Base-by-base conservation (phyloP, 768 basidiomycete genomes). In the Macrolepiota albuminosa region DNA sequence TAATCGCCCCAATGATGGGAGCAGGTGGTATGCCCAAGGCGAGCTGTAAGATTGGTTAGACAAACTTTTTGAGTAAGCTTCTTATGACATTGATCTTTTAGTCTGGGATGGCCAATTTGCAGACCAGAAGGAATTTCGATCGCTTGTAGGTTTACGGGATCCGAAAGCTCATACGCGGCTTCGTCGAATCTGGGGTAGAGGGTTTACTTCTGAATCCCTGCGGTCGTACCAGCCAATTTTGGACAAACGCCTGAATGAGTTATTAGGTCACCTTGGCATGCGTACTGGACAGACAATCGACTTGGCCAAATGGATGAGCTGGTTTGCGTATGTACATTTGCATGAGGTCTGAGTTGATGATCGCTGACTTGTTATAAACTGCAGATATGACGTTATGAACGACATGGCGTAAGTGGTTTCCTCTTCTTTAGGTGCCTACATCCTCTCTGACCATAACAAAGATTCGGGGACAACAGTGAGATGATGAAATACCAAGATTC, bases 121-220 rank as follows among this genome's bases (percentile, higher is more conserved):
- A 36, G 21, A 51, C 34, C 50, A 51, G 10, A 51, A 51, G 11
- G 50, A 51, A 36, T 51, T 51, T 2, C 33, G 50, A 34, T 51
- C 50, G 21, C 50, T 51, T 51, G 13, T 51, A 51, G 50, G 50
- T 24, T 24, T 51, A 21, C 50, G 50, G 11, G 21, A 51, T 61
- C 59, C 63, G 1, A 53, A 70, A 18, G 63, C 68, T 11, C 78
- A 81, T 58, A 64, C 72, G 4, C 69, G 68, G 39, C 70, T 74
- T n/a, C 72, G 79, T 3, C 71, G 71, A 46, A 66, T 74, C 21
- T 79, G 79, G 79, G 75, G 73, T 49, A 66, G 73, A 24, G 76
- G 71, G 0, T 73, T 81, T 60, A 71, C 66, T 24, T 61, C 71
- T 8, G 67, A 66, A 11, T 68, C 76, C 14, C 48, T 79, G 36